phyloP scores from a whole-genome alignment of 2,329 filamentous ascomycete species.

The Aureobasidium sp. region DNA sequence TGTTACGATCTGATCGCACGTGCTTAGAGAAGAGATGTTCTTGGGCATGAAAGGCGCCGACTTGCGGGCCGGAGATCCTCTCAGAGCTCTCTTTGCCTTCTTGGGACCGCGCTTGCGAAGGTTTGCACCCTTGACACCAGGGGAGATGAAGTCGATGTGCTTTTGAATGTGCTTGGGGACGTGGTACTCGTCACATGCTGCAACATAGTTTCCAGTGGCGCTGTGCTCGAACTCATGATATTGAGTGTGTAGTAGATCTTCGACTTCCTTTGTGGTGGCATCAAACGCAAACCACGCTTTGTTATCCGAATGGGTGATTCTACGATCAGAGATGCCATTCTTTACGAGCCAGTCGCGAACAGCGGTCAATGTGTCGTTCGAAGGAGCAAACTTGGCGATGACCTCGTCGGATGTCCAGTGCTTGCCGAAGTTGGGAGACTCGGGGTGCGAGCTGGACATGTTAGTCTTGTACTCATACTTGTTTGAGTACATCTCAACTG shows the following conservation, averaged over 20 bases:
- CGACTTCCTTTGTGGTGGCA: conserved; percentile 24
- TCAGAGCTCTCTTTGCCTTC: conserved; percentile 13
- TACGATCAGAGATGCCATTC: conserved; percentile 18
- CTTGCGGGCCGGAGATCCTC: neutral
- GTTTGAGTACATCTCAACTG: neutral
- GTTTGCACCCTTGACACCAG: conserved; percentile 24
- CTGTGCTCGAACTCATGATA: conserved; percentile 25
- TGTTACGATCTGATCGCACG: conserved; percentile 21
- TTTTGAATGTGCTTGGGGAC: conserved; percentile 20
- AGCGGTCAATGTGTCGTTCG: conserved; percentile 21
- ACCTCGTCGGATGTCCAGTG: conserved; percentile 27
- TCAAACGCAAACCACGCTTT: conserved; percentile 30
- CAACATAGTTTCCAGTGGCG: conserved; percentile 19
- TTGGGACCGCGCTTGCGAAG: conserved; percentile 15
- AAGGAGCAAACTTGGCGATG: conserved; percentile 24
- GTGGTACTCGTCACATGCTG: conserved; percentile 23
- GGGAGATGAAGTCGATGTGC: conserved; percentile 26
- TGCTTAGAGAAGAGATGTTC: conserved; percentile 16
- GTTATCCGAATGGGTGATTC: conserved; percentile 28
- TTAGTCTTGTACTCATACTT: neutral
- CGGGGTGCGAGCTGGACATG: conserved; percentile 23
- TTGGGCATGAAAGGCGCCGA: conserved; percentile 16
- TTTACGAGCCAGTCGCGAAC: conserved; percentile 24
- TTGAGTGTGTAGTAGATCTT: conserved; percentile 23
- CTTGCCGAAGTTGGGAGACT: conserved; percentile 30